These are phyloP conservation scores for Saturnispora quitensis DNA, from an alignment of 805 yeast genomes.

Conservation along the genomic window DNA sequence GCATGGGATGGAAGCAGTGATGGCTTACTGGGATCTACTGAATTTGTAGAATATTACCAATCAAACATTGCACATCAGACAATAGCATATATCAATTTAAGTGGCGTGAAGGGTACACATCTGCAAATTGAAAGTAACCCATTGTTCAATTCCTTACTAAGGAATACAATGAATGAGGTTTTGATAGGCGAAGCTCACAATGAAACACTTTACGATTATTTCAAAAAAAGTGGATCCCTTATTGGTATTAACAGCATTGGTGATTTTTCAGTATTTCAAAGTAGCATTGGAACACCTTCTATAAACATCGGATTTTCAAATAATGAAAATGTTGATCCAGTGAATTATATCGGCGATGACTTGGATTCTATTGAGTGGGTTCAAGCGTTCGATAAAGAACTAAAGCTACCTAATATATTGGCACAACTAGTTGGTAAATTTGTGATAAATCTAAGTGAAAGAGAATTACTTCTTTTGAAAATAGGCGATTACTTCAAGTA, in stretches of 20 bases:
- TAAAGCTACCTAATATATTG: constrained; percentile 43
- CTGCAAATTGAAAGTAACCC: constrained; percentile 47
- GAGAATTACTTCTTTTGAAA: constrained; percentile 45
- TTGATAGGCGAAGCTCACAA: constrained; percentile 28
- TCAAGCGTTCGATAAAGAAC: constrained; percentile 36
- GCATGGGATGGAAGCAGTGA: constrained; percentile 40
- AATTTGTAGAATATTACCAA: constrained; percentile 42
- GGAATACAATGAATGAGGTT: constrained; percentile 38
- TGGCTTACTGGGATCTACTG: constrained; percentile 48
- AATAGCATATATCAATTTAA: constrained; percentile 44
- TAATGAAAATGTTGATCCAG: constrained; percentile 34
- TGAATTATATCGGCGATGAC: constrained; percentile 49
- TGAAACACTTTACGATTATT: constrained; percentile 41
- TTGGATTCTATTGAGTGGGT: constrained; percentile 54
- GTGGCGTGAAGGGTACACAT: constrained; percentile 44
- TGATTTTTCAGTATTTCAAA: constrained; percentile 53
- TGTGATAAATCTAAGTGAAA: constrained; percentile 44
- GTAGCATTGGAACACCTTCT: constrained; percentile 59
- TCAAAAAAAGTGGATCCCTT: constrained; percentile 32
- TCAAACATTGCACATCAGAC: constrained; percentile 32
- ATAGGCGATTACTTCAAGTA: constrained; percentile 38
- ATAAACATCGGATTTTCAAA: constrained; percentile 37
- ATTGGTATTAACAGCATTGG: constrained; percentile 38
- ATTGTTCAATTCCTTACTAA: constrained; percentile 38
- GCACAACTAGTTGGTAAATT: constrained; percentile 54